These are phyloP conservation scores for Neurospora intermedia DNA, from an alignment of 495 filamentous ascomycete genomes.

Conservation along the genomic window DNA sequence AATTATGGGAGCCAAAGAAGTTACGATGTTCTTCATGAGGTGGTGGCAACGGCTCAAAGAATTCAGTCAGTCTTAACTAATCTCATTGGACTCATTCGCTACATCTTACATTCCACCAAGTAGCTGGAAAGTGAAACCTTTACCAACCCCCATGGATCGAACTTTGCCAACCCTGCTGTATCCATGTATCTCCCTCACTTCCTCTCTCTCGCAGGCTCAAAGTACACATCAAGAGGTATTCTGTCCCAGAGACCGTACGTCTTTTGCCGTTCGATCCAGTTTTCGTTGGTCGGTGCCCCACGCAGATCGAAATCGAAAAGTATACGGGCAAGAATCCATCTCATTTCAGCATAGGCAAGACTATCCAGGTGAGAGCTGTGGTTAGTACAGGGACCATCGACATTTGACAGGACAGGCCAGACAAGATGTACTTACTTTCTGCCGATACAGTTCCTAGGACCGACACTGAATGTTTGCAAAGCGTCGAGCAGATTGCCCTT, in stretches of 20 bases:
- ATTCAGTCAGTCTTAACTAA: neutral
- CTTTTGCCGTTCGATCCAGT: constrained; percentile 23
- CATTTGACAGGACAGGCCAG: neutral
- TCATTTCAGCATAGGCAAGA: constrained; percentile 32
- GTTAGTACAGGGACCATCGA: neutral
- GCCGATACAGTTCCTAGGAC: constrained; percentile 32
- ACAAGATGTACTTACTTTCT: constrained; percentile 20
- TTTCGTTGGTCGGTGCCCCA: constrained; percentile 11
- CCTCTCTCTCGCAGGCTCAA: constrained; percentile 13
- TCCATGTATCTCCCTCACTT: neutral
- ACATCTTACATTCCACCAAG: neutral
- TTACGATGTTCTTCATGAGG: neutral
- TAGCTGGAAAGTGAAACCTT: neutral
- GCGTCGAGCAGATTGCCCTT: constrained; percentile 21
- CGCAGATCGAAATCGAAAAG: constrained; percentile 30
- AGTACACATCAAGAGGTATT: constrained; percentile 18
- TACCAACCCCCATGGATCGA: neutral
- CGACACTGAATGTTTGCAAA: constrained; percentile 26
- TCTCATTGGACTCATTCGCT: neutral
- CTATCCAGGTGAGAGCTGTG: constrained; percentile 5
- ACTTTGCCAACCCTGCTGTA: neutral
- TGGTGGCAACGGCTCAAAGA: neutral
- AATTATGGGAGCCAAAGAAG: neutral
- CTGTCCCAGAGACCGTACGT: constrained; percentile 29
- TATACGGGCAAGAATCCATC: constrained; percentile 30